Percentiles rank a stretch among this genome's conserved stretches.
Evolutionary conservation across 805 yeast species (phyloP).

Genomic region (Maudiozyma turicensis): DNA sequence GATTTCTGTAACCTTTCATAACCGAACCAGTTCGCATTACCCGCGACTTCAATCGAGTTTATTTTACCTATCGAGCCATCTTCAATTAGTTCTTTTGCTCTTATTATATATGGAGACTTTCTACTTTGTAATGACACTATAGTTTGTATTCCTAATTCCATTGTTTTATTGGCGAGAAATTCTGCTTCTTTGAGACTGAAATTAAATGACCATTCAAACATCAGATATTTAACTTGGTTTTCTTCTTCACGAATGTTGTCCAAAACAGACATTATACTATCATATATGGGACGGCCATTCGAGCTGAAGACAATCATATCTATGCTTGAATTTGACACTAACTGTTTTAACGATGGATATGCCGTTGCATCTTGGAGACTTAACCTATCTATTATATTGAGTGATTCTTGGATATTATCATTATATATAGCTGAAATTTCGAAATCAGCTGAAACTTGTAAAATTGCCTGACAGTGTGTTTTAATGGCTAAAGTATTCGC

Average conservation of each 20-base stretch:
- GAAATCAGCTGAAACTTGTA: constrained; percentile 12
- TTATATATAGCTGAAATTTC: constrained; percentile 12
- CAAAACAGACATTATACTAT: constrained; percentile 6
- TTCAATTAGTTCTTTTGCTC: constrained; percentile 15
- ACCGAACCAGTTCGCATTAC: constrained; percentile 17
- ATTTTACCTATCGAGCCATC: constrained; percentile 17
- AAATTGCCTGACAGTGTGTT: constrained; percentile 13
- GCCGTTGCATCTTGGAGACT: constrained; percentile 10
- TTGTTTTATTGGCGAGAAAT: constrained; percentile 7
- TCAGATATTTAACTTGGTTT: constrained; percentile 8
- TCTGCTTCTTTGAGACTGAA: constrained; percentile 9
- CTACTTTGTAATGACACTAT: constrained; percentile 16
- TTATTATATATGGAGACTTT: constrained; percentile 15
- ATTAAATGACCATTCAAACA: constrained; percentile 16
- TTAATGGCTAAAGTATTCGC: constrained; percentile 14
- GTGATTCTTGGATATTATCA: constrained; percentile 7
- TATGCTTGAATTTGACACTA: constrained; percentile 7
- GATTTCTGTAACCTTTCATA: constrained; percentile 14
- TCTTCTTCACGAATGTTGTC: constrained; percentile 3
- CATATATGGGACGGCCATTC: constrained; percentile 8
- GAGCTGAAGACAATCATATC: constrained; percentile 14
- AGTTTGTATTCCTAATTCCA: constrained; percentile 10
- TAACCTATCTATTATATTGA: constrained; percentile 9
- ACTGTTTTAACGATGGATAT: constrained; percentile 8
- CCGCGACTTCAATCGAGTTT: constrained; percentile 14